Base-by-base conservation (phyloP, 2,329 filamentous ascomycete species). In the Nemania serpens region DNA sequence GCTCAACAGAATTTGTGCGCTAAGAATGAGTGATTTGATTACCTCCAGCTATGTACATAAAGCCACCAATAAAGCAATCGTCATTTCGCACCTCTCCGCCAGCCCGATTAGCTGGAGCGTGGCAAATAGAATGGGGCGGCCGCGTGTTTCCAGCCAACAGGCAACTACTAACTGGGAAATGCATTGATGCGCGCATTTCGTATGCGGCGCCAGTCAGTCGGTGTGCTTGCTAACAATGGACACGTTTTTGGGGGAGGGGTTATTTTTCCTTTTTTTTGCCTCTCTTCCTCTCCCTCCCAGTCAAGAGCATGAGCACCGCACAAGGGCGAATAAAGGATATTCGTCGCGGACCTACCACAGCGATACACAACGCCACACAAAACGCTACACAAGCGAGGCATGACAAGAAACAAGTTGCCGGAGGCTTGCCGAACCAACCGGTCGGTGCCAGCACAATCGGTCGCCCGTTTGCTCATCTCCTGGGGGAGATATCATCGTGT, bases 311-410 rank as follows among this genome's bases (percentile, higher is more conserved):
- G 46, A 29, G 25, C 25, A 50, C 50, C 36, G 51, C 50, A 64
- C 55, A 56, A 45, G 58, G 36, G 46, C 36, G 43, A 46, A 34
- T 13, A 15, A 45, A 45, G 37, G 45, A 47, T 2, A 18, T 36
- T 47, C 43, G 29, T 43, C 48, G 20, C 45, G 17, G 50, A 36
- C 58, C 52, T 61, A 61, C 53, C 50, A 55, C 25, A 15, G 12
- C 17, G 51, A 25, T 49, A 55, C 58, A 64, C 55, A 43, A 47
- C 18, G 58, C 55, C 25, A 58, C 58, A 63, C 61, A 63, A 46
- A 29, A 3, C 7, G 7, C 55, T 36, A 58, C 58, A 63, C 61
- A 63, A 46, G 54, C 50, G 33, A 60, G 36, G 58, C 54, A 55
- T 34, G 45, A 58, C 58, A 50, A 29, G 25, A 29, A 7, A 29